Conservation (phyloP, 1,284 basidiomycete species). For the Ustilago tritici region DNA sequence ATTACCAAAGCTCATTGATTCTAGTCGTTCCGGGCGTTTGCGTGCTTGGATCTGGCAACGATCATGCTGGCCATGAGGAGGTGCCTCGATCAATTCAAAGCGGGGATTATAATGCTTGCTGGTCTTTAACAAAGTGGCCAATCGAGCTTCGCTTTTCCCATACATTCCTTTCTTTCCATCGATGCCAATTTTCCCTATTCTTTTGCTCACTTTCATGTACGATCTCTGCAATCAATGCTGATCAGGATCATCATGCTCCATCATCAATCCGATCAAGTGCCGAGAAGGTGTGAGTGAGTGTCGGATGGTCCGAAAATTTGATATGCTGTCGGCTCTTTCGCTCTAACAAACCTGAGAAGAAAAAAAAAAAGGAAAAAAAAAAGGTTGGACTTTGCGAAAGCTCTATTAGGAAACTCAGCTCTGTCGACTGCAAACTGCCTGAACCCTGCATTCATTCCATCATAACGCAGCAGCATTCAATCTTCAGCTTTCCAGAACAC, state of each 20-base stretch:
- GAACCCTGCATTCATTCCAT: constrained; percentile 26
- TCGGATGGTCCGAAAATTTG: background rate
- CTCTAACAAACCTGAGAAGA: background rate
- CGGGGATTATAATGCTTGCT: constrained; percentile 54
- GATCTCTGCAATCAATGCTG: background rate
- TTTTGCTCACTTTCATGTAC: background rate
- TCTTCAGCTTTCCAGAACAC: background rate
- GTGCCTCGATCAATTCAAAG: constrained; percentile 38
- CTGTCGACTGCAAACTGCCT: background rate
- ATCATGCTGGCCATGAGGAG: constrained; percentile 45
- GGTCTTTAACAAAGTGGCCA: constrained; percentile 37
- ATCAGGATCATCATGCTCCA: no score
- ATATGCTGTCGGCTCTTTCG: background rate
- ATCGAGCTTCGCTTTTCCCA: constrained; percentile 55
- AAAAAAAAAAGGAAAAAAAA: background rate
- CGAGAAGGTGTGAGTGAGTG: background rate
- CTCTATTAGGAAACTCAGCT: constrained; percentile 1
- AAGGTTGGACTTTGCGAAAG: background rate
- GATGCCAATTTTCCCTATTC: background rate
- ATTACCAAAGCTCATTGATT: constrained; percentile 52
- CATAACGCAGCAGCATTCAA: background rate
- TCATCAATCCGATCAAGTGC: no score
- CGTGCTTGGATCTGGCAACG: constrained; percentile 45
- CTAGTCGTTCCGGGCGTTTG: constrained; percentile 47
- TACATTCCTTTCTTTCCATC: constrained; percentile 18